Evolutionary conservation across 2,329 filamentous ascomycete species (phyloP), one percentile per base, ranked within the genome.

Genomic region (Aspergillus brunneoviolaceus): DNA sequence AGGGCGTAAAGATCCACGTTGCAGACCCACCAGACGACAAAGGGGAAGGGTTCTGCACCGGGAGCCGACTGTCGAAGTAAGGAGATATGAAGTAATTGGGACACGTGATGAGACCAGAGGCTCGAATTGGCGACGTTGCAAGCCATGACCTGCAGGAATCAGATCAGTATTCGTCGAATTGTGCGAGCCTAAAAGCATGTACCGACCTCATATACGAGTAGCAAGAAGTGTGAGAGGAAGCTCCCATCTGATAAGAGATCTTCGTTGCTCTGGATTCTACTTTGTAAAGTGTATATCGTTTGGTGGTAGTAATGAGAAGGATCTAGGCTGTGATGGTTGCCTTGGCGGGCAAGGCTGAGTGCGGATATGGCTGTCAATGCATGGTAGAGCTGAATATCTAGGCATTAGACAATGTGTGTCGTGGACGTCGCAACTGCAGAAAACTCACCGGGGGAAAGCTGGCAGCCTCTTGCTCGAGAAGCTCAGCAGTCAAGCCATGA

Each of bases 341-440:
- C 77, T 63, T 76, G 79, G 55, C 80, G 77, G 23, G 79, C 77
- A 49, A 84, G 74, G 65, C 81, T 83, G 49, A 85, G 76, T 19
- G 82, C 82, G 25, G 82, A 82, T n/a, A 86, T 71, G 4, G 84
- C 83, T 75, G 84, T 84, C 63, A 86, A 84, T 7, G 84, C 83
- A 67, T 85, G 81, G 52, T 82, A 80, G 57, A 86, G 77, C 82
- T 84, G 55, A 49, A 53, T 23, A n/a, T 7, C 52, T 52, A 57
- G 49, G 56, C 52, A 63, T 57, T 51, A 59, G 54, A 29, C 62
- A 51, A 59, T 49, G 23, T 51, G 61, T 27, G 49, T 50, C 59
- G 52, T 51, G 49, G 19, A 53, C 31, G 31, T 14, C 16, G 47
- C 19, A 47, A 21, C 35, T 51, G 51, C 73, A 54, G 50, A 6